Base-by-base conservation (phyloP, 2,329 filamentous ascomycete species). In the Aspergillus calidoustus region DNA sequence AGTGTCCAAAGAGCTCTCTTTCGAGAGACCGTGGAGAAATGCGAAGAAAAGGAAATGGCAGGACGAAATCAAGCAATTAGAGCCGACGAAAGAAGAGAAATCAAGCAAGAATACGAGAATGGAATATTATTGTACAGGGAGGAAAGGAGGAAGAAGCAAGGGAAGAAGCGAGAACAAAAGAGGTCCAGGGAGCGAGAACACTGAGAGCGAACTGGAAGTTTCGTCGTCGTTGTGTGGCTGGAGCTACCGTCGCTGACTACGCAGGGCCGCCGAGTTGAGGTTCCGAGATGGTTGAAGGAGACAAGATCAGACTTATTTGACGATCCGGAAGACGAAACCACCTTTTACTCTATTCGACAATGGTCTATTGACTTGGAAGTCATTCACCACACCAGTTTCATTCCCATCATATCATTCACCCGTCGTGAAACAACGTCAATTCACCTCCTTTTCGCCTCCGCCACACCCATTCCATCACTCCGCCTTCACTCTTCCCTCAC, bases 1-100 rank as follows among this genome's bases (percentile, higher is more conserved):
- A 53, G 50, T 69, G 66, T 66, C 70, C 64, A 68, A 57, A 62
- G 59, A 72, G 71, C 73, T 74, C 73, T 75, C 71, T 73, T 72
- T 70, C 69, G 71, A 74, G 70, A 75, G 67, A 48, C 62, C 53
- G 19, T 30, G 51, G 44, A 53, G 23, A 56, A 60, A 54, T 53
- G 64, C 59, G 62, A 61, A 49, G 61, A 51, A 58, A 62, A 58
- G 48, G 30, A 6, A 51, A 38, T 38, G 51, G 22, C 23, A 52
- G 56, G 41, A 22, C 46, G 31, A 55, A 46, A 56, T 57, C 22
- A 55, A 58, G 19, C 22, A 53, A 54, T 56, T 15, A 38, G n/a
- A 63, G 41, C 57, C 46, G 48, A 63, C 64, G 38, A 64, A 65
- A 54, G 54, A 28, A 19, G 30, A 56, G 38, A 34, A 57, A 44